These are phyloP conservation scores for Picochlorum sp. DNA, from an alignment of 139 green algal genomes.

Conservation along the genomic window DNA sequence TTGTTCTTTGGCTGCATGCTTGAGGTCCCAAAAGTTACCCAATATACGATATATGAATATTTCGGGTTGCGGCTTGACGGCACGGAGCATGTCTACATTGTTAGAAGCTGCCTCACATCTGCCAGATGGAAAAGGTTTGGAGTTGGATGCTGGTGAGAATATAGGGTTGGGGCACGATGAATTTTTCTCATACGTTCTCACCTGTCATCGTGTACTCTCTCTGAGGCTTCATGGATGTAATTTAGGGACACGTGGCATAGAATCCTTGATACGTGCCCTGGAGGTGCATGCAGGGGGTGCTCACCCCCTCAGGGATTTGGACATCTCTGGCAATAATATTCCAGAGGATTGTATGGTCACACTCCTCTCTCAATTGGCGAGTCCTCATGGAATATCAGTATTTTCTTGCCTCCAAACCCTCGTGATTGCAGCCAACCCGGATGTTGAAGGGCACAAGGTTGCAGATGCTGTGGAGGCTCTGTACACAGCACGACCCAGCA, in stretches of 20 bases:
- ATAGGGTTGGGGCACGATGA: too few relatives aligned
- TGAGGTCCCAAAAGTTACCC: background rate
- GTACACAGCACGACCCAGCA: background rate
- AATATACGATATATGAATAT: conserved; percentile 4
- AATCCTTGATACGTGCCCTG: background rate
- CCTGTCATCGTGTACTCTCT: too few relatives aligned
- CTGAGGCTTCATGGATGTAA: background rate
- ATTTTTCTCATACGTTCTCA: too few relatives aligned
- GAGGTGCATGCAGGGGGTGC: background rate
- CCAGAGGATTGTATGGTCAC: conserved; percentile 1
- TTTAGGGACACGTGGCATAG: background rate
- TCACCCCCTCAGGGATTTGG: conserved; percentile 19
- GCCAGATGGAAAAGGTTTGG: too few relatives aligned
- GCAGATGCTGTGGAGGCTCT: conserved; percentile 9
- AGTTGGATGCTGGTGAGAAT: too few relatives aligned
- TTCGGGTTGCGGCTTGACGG: background rate
- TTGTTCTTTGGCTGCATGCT: background rate
- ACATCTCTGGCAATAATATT: conserved; percentile 28
- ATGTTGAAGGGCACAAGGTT: conserved; percentile 8
- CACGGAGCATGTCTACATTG: too few relatives aligned
- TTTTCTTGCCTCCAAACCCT: conserved; percentile 5
- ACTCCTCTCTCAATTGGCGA: conserved; percentile 11
- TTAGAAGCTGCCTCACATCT: too few relatives aligned
- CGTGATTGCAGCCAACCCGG: conserved; percentile 26
- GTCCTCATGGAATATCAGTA: background rate